Evolutionary conservation across 768 basidiomycete genomes (phyloP), one percentile per base, ranked within the genome.

Genomic region (Hortiboletus flavorubellus): DNA sequence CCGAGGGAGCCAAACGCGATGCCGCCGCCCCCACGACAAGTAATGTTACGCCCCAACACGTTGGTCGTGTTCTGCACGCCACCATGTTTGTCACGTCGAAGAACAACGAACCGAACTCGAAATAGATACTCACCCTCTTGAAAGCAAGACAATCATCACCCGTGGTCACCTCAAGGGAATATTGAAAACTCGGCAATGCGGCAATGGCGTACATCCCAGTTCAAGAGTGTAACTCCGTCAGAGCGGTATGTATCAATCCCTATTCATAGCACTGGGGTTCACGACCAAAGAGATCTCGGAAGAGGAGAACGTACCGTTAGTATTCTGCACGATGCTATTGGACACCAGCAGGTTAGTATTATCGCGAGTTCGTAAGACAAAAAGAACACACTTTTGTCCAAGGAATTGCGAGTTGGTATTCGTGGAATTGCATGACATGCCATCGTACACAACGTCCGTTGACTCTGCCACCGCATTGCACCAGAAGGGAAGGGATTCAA

Each of bases 361-460:
- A 18, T 34, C 40, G 12, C 43, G 10, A 7, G 37, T 38, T 38
- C 5, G 33, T 34, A 34, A 12, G 9, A 34, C 33, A 12, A 35
- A n/a, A 39, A 39, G 21, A 18, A 61, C 72, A 56, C 54, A 83
- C 81, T 83, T 83, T 63, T 78, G 69, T 15, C 80, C 80, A 30
- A 68, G 63, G 59, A 76, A 83, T 29, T 69, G 59, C 11, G 80
- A 76, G 61, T 85, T 80, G 33, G 73, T 66, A 64, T 49, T 84
- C 84, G 79, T 80, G 23, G 82, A 81, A 63, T 84, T 82, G 60
- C 81, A 75, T 11, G 68, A 71, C 78, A 83, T 84, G 11, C 81
- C 82, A 57, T 84, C 79, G 59, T 82, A 81, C 26, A 78, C 55
- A 3, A 85, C 72, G 39, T 78, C 67, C 23, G 58, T 65, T 11